These are phyloP conservation scores for Fomitopsis pinicola DNA, from an alignment of 1,284 basidiomycete genomes.

Conservation along the genomic window DNA sequence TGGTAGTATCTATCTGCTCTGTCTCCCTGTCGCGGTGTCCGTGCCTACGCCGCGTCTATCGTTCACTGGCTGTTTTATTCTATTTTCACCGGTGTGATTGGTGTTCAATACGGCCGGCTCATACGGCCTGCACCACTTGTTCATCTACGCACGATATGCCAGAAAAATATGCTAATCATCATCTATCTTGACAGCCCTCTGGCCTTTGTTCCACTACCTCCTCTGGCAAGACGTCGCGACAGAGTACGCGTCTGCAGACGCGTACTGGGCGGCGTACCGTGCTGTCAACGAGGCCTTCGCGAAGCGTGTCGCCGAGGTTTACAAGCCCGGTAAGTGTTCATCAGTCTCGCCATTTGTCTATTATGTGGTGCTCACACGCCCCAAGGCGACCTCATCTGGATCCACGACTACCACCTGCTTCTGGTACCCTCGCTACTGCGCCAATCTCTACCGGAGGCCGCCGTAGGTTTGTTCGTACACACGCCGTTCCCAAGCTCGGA, in stretches of 20 bases:
- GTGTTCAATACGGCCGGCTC: too few relatives aligned
- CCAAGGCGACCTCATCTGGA: slow-evolving; percentile 83
- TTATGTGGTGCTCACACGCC: not conserved
- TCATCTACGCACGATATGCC: too few relatives aligned
- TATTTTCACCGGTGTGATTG: too few relatives aligned
- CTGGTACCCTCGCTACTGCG: slow-evolving; percentile 87
- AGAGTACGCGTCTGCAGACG: slow-evolving; percentile 78
- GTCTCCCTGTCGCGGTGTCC: not conserved
- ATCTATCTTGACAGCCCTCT: slow-evolving; percentile 58
- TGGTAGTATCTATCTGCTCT: not conserved
- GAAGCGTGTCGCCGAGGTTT: slow-evolving; percentile 69
- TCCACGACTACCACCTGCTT: slow-evolving; percentile 92
- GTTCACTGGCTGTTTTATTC: too few relatives aligned
- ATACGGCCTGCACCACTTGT: too few relatives aligned
- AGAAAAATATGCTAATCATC: not conserved
- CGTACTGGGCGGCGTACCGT: slow-evolving; percentile 82
- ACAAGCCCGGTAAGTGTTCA: slow-evolving; percentile 68
- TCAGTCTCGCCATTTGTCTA: too few relatives aligned
- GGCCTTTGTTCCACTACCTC: slow-evolving; percentile 98
- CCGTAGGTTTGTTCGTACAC: slow-evolving; percentile 31
- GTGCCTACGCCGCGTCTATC: too few relatives aligned
- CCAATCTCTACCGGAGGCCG: slow-evolving; percentile 70
- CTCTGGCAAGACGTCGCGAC: slow-evolving; percentile 94
- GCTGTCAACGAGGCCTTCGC: slow-evolving; percentile 88
- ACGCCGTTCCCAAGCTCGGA: slow-evolving; percentile 8